phyloP scores from a whole-genome alignment of 352 stramenopile genomes.

The Phytophthora macrochlamydospora region DNA sequence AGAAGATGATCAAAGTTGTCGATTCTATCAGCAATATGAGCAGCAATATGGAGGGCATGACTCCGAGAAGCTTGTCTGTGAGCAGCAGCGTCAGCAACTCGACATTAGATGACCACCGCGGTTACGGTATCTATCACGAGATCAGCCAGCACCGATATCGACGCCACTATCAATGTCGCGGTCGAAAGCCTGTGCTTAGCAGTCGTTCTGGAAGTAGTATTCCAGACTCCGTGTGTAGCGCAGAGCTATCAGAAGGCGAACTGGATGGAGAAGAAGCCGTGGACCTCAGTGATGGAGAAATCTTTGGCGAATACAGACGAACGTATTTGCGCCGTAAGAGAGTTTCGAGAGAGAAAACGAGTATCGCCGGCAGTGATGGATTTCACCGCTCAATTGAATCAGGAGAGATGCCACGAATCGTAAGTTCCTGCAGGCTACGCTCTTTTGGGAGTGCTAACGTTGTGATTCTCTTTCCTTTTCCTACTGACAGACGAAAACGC shows the following conservation, averaged over 20 bases:
- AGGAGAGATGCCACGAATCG: constrained; percentile 43
- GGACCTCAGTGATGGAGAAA: constrained; percentile 73
- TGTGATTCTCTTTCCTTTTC: constrained; percentile 2
- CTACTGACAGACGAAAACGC: constrained; percentile 20
- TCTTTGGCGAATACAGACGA: constrained; percentile 42
- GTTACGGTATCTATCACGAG: constrained; percentile 11
- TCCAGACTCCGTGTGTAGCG: constrained; percentile 34
- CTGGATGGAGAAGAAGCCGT: constrained; percentile 18
- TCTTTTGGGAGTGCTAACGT: constrained; percentile 3
- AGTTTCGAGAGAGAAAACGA: constrained; percentile 9
- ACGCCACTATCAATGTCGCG: background rate
- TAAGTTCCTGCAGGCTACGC: constrained; percentile 15
- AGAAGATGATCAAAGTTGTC: constrained; percentile 8
- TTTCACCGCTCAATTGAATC: constrained; percentile 52
- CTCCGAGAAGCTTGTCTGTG: constrained; percentile 10
- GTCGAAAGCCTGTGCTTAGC: background rate
- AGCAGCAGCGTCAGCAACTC: constrained; percentile 22
- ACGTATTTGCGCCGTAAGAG: constrained; percentile 39
- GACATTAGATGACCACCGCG: constrained; percentile 1
- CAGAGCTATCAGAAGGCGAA: constrained; percentile 54
- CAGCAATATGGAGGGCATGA: background rate
- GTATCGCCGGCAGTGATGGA: background rate
- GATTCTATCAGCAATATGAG: constrained; percentile 10
- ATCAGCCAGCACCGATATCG: constrained; percentile 15
- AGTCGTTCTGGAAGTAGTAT: constrained; percentile 29